Percentiles rank a stretch among this genome's conserved stretches.
phyloP scores from a whole-genome alignment of 2,329 filamentous ascomycete species.

The Cordyceps cicadae region DNA sequence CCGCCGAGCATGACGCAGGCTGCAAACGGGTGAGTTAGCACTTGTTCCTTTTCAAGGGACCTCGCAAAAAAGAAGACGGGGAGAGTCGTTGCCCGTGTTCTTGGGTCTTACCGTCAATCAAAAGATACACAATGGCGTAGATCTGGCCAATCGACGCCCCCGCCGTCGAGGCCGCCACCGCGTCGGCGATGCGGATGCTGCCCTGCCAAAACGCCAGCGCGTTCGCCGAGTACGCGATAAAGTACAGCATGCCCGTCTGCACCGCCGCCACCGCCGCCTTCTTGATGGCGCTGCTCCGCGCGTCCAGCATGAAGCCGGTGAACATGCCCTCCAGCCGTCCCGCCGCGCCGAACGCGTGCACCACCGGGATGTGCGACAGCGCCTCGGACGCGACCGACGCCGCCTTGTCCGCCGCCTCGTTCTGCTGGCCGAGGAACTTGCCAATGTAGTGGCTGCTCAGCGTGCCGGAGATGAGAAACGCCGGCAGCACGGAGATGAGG shows the following conservation, averaged over 20 bases:
- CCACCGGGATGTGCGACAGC: slow-evolving; percentile 42
- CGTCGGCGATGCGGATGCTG: slow-evolving; percentile 29
- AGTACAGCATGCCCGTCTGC: slow-evolving; percentile 53
- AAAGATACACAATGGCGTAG: slow-evolving; percentile 46
- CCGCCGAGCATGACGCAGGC: slow-evolving; percentile 51
- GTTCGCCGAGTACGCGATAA: slow-evolving; percentile 56
- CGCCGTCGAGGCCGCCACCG: slow-evolving; percentile 19
- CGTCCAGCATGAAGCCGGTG: slow-evolving; percentile 34
- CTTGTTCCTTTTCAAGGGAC: no score
- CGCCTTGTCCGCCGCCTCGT: slow-evolving; percentile 38
- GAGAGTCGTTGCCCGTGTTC: no score
- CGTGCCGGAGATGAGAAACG: slow-evolving; percentile 45
- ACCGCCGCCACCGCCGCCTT: slow-evolving; percentile 47
- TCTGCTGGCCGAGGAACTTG: slow-evolving; percentile 34
- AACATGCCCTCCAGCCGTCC: slow-evolving; percentile 40
- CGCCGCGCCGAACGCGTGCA: slow-evolving; percentile 47
- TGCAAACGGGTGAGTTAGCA: slow-evolving; percentile 15
- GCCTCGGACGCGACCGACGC: slow-evolving; percentile 47
- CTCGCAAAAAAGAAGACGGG: no score
- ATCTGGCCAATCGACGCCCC: slow-evolving; percentile 36
- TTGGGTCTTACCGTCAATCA: slow-evolving; percentile 37
- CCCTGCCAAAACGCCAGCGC: slow-evolving; percentile 60
- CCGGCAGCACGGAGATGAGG: slow-evolving; percentile 46
- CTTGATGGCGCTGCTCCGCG: slow-evolving; percentile 41
- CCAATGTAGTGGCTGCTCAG: slow-evolving; percentile 43